Percentiles rank a stretch among this genome's conserved stretches.
Evolutionary conservation across 169 alveolate species (phyloP).

Genomic region (Plasmodium billcollinsi): DNA sequence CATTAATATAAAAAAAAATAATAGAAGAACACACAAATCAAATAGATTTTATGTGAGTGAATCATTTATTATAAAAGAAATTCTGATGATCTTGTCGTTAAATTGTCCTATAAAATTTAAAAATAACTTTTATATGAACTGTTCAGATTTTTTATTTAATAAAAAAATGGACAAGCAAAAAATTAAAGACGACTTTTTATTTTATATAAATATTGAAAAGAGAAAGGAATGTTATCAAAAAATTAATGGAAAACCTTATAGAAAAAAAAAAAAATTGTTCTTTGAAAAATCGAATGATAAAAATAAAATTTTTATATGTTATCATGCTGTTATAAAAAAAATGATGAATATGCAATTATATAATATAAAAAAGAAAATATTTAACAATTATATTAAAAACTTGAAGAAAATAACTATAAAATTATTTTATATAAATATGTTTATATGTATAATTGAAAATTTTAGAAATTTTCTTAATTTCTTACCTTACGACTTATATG

Average conservation of each 20-base stretch:
- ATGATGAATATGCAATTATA: constrained; percentile 71
- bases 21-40: constrained; percentile 7
- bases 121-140: constrained; percentile 55
- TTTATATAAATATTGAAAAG: constrained; percentile 60
- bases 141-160: constrained; percentile 58
- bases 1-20: background rate
- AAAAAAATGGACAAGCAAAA: constrained; percentile 58
- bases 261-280: too few species aligned
- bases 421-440: constrained; percentile 50
- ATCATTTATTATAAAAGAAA: constrained; percentile 71
- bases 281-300: background rate
- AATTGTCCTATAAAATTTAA: constrained; percentile 76
- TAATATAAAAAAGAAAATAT: constrained; percentile 20
- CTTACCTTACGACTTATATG: constrained; percentile 41
- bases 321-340: constrained; percentile 48
- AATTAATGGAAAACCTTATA: background rate
- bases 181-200: constrained; percentile 75
- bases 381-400: constrained; percentile 70
- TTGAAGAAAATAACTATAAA: constrained; percentile 52
- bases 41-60: constrained; percentile 72
- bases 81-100: constrained; percentile 48
- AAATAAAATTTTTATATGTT: constrained; percentile 4
- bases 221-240: constrained; percentile 3
- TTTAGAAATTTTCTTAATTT: constrained; percentile 66
- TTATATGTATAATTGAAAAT: constrained; percentile 41